Evolutionary conservation across 1,284 basidiomycete genomes (phyloP).

Genomic region (Puccinia horiana): DNA sequence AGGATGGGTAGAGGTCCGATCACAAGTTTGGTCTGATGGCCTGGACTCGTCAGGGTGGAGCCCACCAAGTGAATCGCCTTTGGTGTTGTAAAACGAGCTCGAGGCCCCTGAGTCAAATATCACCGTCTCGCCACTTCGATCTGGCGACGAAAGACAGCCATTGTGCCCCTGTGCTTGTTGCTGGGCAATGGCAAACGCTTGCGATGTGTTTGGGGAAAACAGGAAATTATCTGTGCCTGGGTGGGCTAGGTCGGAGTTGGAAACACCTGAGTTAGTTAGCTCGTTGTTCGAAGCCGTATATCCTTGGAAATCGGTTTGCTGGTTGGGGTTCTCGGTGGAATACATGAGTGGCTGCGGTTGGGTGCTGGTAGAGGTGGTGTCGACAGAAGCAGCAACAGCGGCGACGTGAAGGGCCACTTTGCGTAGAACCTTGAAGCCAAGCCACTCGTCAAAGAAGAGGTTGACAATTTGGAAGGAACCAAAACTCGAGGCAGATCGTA

Average conservation of each 20-base stretch:
- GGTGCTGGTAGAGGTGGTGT: slow-evolving; percentile 55
- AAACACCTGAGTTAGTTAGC: background rate
- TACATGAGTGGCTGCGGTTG: slow-evolving; percentile 15
- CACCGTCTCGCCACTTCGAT: background rate
- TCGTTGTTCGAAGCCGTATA: background rate
- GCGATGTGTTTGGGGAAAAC: slow-evolving; percentile 26
- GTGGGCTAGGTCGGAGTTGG: background rate
- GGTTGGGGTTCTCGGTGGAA: background rate
- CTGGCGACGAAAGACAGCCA: background rate
- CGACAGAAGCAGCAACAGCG: slow-evolving; percentile 81
- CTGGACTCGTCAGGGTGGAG: background rate
- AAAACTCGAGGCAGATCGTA: slow-evolving; percentile 81
- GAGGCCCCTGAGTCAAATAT: background rate
- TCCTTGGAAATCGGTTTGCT: background rate
- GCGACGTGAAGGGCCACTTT: slow-evolving; percentile 81
- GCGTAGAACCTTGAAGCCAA: slow-evolving; percentile 78
- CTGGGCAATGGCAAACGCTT: slow-evolving; percentile 21
- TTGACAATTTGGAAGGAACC: slow-evolving; percentile 86
- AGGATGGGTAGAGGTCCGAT: background rate
- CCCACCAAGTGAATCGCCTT: background rate
- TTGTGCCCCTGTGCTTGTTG: slow-evolving; percentile 14
- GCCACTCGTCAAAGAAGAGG: slow-evolving; percentile 85
- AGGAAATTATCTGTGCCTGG: slow-evolving; percentile 11
- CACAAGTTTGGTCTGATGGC: background rate
- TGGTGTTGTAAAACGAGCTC: background rate